Evolutionary conservation across 805 yeast species (phyloP).

Genomic region (Zygosaccharomyces bailii): DNA sequence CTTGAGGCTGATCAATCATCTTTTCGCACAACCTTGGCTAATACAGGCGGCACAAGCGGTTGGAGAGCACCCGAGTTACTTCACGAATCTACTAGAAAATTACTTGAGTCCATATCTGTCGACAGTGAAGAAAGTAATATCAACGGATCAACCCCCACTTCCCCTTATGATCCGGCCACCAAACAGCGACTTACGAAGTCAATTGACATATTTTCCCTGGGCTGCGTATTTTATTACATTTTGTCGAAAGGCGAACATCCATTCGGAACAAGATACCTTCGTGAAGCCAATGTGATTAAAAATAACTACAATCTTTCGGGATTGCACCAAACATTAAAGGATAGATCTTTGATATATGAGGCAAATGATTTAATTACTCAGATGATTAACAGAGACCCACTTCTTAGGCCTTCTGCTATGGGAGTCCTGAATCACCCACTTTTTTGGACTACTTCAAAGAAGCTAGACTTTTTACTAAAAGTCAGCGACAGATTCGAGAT

Average conservation of each 20-base stretch:
- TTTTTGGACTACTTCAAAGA: slow-evolving; percentile 75
- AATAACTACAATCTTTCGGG: slow-evolving; percentile 52
- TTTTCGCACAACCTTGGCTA: slow-evolving; percentile 77
- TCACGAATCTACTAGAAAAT: slow-evolving; percentile 21
- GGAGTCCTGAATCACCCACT: slow-evolving; percentile 76
- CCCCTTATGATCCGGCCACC: slow-evolving; percentile 39
- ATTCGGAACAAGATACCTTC: slow-evolving; percentile 82
- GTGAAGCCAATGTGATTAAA: slow-evolving; percentile 85
- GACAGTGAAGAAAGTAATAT: slow-evolving; percentile 37
- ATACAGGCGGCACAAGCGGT: slow-evolving; percentile 96
- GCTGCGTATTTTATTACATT: slow-evolving; percentile 89
- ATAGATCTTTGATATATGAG: slow-evolving; percentile 44
- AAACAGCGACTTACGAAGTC: slow-evolving; percentile 75
- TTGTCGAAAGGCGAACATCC: slow-evolving; percentile 86
- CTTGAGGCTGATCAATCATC: slow-evolving; percentile 90
- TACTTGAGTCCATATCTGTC: slow-evolving; percentile 13
- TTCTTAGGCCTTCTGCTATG: slow-evolving; percentile 64
- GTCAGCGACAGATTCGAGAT: slow-evolving; percentile 90
- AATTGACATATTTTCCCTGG: slow-evolving; percentile 89
- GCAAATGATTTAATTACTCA: slow-evolving; percentile 65
- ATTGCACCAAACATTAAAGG: slow-evolving; percentile 31
- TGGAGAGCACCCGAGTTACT: slow-evolving; percentile 97
- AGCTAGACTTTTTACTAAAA: slow-evolving; percentile 77
- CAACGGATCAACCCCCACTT: slow-evolving; percentile 11
- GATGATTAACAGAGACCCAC: slow-evolving; percentile 72